Conservation (phyloP, 2,329 filamentous ascomycete genomes). For the Lachnellula hyalina region DNA sequence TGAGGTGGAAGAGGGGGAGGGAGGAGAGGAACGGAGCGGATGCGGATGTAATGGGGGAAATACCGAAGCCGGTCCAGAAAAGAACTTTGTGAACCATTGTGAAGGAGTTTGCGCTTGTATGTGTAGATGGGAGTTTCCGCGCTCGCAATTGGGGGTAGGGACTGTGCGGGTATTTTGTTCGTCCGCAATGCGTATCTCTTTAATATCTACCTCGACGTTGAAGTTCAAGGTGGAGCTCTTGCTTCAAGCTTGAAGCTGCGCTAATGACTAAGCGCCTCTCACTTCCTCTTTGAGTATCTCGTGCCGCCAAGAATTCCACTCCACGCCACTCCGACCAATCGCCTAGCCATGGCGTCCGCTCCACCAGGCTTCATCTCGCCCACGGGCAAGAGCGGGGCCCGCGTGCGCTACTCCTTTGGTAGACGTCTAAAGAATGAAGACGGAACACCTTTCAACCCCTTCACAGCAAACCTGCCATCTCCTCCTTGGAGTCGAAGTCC, state of each 20-base stretch:
- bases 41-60: slow-evolving; percentile 57
- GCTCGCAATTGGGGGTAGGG: not conserved
- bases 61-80: slow-evolving; percentile 92
- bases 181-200: slow-evolving; percentile 9
- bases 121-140: not conserved
- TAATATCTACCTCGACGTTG: not conserved
- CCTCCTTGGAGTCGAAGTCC: not conserved
- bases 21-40: slow-evolving; percentile 9
- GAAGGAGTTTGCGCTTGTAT: slow-evolving; percentile 1
- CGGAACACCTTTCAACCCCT: not conserved
- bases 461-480: not conserved
- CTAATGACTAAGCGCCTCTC: too few relatives aligned
- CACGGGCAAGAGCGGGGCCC: not conserved
- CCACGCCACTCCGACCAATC: not conserved
- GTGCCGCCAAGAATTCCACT: not conserved
- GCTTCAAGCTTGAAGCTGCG: too few relatives aligned
- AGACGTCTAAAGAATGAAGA: not conserved
- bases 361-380: not conserved
- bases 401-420: not conserved
- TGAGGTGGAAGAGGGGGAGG: slow-evolving; percentile 2
- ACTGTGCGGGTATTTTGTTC: not conserved
- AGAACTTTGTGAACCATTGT: slow-evolving; percentile 50
- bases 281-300: too few relatives aligned
- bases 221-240: not conserved
- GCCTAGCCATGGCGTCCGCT: slow-evolving; percentile 12